A percentile compares a stretch with the other conserved stretches of the same genome.
Conservation (phyloP, 2,329 filamentous ascomycete species). For the Cladobotryum mycophilum region DNA sequence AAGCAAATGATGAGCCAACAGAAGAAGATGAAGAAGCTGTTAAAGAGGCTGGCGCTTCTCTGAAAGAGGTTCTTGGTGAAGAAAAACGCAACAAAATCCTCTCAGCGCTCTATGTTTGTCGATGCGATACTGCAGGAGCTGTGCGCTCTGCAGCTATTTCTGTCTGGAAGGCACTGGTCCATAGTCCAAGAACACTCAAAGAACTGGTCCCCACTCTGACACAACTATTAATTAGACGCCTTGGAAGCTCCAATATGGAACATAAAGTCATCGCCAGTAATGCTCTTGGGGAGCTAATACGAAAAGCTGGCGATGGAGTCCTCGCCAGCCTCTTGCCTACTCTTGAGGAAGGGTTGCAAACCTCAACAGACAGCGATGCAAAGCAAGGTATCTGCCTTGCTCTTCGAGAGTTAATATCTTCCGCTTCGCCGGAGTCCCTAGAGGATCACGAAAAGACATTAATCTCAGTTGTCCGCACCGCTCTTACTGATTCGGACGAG, state of each 20-base stretch:
- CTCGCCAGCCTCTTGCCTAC: constrained; percentile 82
- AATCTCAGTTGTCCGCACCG: constrained; percentile 88
- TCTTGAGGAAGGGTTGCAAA: constrained; percentile 83
- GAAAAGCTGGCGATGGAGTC: constrained; percentile 92
- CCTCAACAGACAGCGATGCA: constrained; percentile 82
- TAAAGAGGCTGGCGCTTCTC: constrained; percentile 83
- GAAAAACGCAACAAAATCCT: constrained; percentile 96
- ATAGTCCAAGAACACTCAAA: constrained; percentile 85
- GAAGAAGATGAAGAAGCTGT: constrained; percentile 72
- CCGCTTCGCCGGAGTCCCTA: constrained; percentile 79
- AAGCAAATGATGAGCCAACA: constrained; percentile 66
- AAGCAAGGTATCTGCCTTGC: constrained; percentile 98
- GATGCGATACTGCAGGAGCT: constrained; percentile 88
- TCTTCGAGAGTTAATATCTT: constrained; percentile 84
- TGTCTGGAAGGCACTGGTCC: constrained; percentile 93
- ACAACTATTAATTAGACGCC: constrained; percentile 85
- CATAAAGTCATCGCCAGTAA: constrained; percentile 99
- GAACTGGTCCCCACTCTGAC: constrained; percentile 92
- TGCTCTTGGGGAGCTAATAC: constrained; percentile 90
- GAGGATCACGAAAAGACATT: constrained; percentile 94
- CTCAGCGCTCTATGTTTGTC: constrained; percentile 95
- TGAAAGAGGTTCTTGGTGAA: constrained; percentile 88
- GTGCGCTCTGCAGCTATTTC: constrained; percentile 84
- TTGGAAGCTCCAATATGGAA: constrained; percentile 95
- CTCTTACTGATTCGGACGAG: constrained; percentile 80